Conservation (phyloP, 2,329 filamentous ascomycete species). For the Aurifilum marmelostoma region DNA sequence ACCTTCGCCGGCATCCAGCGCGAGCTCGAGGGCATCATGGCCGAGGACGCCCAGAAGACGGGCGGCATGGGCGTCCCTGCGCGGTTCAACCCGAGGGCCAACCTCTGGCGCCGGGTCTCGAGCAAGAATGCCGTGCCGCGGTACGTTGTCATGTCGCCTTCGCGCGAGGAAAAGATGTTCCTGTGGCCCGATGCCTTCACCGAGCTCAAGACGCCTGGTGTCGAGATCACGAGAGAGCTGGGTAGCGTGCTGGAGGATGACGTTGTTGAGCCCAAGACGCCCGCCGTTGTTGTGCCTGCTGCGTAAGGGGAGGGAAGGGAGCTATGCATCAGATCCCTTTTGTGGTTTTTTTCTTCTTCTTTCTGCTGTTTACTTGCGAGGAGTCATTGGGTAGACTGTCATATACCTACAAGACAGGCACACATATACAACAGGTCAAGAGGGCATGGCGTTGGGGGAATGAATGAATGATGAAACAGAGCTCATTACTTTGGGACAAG, state of each 20-base stretch:
- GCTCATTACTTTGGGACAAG: not conserved
- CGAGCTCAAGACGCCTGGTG: conserved; percentile 42
- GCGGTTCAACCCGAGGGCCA: conserved; percentile 69
- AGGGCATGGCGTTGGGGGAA: not conserved
- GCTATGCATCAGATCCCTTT: not conserved
- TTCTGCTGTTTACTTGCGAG: not conserved
- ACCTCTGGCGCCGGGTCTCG: conserved; percentile 67
- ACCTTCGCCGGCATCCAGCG: conserved; percentile 68
- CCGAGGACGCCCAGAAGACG: conserved; percentile 64
- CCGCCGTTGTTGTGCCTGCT: conserved; percentile 24
- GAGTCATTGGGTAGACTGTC: not conserved
- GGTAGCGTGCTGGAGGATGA: conserved; percentile 18
- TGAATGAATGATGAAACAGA: not conserved
- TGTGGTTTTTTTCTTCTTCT: not conserved
- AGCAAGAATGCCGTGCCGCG: conserved; percentile 56
- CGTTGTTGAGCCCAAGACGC: not conserved
- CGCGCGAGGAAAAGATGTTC: conserved; percentile 63
- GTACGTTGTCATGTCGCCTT: conserved; percentile 43
- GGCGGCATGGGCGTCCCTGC: conserved; percentile 61
- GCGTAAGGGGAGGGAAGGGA: not conserved
- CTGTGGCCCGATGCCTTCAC: conserved; percentile 64
- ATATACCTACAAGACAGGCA: not conserved
- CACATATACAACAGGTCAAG: not conserved
- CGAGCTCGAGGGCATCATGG: conserved; percentile 60
- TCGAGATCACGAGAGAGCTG: conserved; percentile 31